Conservation (phyloP, 2,329 filamentous ascomycete species). For the Aureobasidium sp. region DNA sequence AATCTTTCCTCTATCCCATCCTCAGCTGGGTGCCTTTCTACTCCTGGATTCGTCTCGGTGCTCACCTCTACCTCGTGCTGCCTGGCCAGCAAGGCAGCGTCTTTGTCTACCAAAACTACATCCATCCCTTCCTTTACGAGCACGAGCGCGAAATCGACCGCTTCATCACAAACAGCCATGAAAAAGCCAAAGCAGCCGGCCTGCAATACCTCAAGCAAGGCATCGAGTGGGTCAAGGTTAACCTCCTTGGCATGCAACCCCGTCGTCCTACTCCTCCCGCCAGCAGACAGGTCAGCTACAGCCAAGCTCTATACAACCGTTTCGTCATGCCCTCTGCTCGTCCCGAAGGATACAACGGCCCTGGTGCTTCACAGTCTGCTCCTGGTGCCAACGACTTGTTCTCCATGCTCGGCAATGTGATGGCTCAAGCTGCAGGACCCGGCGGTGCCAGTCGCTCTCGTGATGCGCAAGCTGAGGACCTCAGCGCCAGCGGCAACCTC, state of each 20-base stretch:
- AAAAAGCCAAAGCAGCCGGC: slow-evolving; percentile 68
- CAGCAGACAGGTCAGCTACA: slow-evolving; percentile 53
- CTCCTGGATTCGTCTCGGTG: slow-evolving; percentile 76
- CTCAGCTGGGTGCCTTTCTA: slow-evolving; percentile 92
- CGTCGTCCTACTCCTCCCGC: slow-evolving; percentile 43
- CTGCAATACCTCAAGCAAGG: slow-evolving; percentile 48
- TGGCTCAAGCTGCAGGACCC: slow-evolving; percentile 44
- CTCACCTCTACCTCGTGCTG: slow-evolving; percentile 91
- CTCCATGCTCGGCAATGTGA: slow-evolving; percentile 65
- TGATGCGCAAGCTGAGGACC: slow-evolving; percentile 41
- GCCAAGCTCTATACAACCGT: slow-evolving; percentile 72
- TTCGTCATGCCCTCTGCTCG: slow-evolving; percentile 74
- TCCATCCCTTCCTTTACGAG: slow-evolving; percentile 80
- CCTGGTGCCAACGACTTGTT: slow-evolving; percentile 60
- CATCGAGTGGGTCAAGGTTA: slow-evolving; percentile 58
- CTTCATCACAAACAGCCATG: slow-evolving; percentile 76
- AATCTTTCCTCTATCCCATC: slow-evolving; percentile 84
- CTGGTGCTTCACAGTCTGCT: slow-evolving; percentile 25
- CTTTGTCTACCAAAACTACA: slow-evolving; percentile 72
- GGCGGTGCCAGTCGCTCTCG: slow-evolving; percentile 28
- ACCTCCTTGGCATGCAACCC: slow-evolving; percentile 70
- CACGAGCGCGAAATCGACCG: slow-evolving; percentile 88
- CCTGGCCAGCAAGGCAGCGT: slow-evolving; percentile 93
- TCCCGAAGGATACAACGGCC: slow-evolving; percentile 39
- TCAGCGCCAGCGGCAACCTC: slow-evolving; percentile 54